Percentiles rank a stretch among this genome's conserved stretches.
These are phyloP conservation scores for Fusarium verrucosum DNA, from an alignment of 2,329 filamentous ascomycete species.

Conservation along the genomic window DNA sequence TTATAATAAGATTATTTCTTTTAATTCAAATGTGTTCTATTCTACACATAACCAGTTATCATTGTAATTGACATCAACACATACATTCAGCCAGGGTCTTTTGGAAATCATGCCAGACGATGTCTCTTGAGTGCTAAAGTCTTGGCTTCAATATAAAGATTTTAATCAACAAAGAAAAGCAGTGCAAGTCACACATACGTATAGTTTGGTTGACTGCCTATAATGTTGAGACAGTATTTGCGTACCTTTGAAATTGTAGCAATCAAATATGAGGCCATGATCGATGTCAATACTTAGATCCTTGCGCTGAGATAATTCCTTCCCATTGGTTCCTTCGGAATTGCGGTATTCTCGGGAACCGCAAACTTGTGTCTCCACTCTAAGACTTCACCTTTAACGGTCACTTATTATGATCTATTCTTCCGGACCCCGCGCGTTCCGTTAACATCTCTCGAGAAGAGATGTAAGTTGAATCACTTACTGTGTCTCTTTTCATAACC, in stretches of 20 bases:
- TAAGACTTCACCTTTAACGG: neutral
- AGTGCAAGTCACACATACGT: neutral
- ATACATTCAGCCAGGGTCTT: conserved; percentile 12
- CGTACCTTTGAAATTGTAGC: neutral
- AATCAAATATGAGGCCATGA: conserved; percentile 6
- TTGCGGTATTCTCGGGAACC: conserved; percentile 30
- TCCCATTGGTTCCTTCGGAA: conserved; percentile 35
- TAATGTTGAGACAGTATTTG: no score
- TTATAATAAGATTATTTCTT: neutral
- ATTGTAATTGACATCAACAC: neutral
- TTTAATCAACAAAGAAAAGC: no score
- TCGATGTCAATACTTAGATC: neutral
- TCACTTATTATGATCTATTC: no score
- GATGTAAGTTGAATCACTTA: conserved; percentile 13
- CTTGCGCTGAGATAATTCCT: neutral
- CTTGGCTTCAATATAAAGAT: conserved; percentile 2
- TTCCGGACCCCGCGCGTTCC: conserved; percentile 41
- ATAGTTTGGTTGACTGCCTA: neutral
- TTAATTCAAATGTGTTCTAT: no score
- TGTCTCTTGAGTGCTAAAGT: conserved; percentile 8
- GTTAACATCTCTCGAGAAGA: conserved; percentile 12
- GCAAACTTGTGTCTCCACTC: conserved; percentile 1
- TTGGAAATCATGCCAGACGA: conserved; percentile 13
- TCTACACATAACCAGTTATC: neutral
- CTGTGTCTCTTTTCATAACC: neutral